Base-by-base conservation (phyloP, 2,329 filamentous ascomycete species). In the Exophiala bonariae region DNA sequence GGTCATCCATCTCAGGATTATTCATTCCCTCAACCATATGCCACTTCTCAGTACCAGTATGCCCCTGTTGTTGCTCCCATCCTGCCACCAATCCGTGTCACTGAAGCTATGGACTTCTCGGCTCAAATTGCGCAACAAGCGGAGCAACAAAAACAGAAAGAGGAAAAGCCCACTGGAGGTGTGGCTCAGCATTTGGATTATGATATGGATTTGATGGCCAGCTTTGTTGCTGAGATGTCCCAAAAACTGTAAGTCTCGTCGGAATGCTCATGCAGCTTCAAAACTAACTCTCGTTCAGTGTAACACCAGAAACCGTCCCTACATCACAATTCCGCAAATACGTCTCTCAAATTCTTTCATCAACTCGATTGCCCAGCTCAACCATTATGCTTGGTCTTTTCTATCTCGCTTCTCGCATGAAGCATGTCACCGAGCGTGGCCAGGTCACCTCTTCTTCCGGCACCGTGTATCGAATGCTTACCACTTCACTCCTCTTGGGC, bases 181-280 rank as follows among this genome's bases (percentile, higher is more conserved):
- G 91, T 96, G 31, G 93, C 91, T 61, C 89, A 89, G 63, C 87
- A 95, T 72, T 82, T 96, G 70, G 91, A 96, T 76, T 96, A 96
- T 68, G 90, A 96, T 71, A 92, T 96, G 82, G 89, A 95, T 66
- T 78, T 87, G 68, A 96, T 96, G 91, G 86, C 89, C 55, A 89
- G 95, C 66, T 96, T 95, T 70, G 90, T 96, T 65, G 86, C 89
- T 54, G 88, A 95, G 66, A 95, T 92, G 83, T 83, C 90, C 52
- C 78, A 86, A 68, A 79, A 80, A 76, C 80, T 87, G 80, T 83
- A 81, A 78, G 79, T 55, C 13, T 13, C 11, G 2, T n/a, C 14
- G 6, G 35, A 13, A 22, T 13, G 23, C 18, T 23, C 13, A 60
- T 79, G 70, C 74, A 69, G 70, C 67, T 80, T 63, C 81, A 77